A percentile compares a stretch with the other conserved stretches of the same genome.
Evolutionary conservation across 2,329 filamentous ascomycete species (phyloP).

Genomic region (Diaporthe ampelina): DNA sequence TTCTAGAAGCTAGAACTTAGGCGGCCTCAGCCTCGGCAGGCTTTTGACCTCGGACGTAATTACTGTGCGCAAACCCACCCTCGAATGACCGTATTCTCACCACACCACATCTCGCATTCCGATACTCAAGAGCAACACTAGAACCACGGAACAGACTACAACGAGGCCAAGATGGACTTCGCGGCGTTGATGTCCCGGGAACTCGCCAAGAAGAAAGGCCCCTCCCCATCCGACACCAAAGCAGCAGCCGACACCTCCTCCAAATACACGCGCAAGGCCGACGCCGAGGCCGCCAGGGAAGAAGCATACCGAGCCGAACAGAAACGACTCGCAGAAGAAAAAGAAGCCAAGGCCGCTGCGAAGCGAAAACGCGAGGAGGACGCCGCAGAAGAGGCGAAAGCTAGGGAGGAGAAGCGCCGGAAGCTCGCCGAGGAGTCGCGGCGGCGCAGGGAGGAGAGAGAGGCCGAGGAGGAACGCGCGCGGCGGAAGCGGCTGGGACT

Average conservation of each 20-base stretch:
- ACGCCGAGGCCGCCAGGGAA: slow-evolving; percentile 86
- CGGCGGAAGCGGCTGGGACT: slow-evolving; percentile 84
- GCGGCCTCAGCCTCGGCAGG: slow-evolving; percentile 29
- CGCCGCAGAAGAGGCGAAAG: slow-evolving; percentile 75
- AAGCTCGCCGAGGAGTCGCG: slow-evolving; percentile 86
- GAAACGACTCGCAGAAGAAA: slow-evolving; percentile 78
- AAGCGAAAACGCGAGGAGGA: slow-evolving; percentile 95
- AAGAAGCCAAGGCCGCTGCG: slow-evolving; percentile 75
- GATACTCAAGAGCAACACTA: background rate
- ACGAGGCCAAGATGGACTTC: slow-evolving; percentile 83
- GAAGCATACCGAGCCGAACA: slow-evolving; percentile 88
- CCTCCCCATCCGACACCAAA: slow-evolving; percentile 45
- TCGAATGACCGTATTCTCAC: background rate
- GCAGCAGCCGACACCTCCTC: slow-evolving; percentile 57
- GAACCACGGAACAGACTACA: background rate
- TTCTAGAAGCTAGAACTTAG: slow-evolving; percentile 36
- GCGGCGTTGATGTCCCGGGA: slow-evolving; percentile 93
- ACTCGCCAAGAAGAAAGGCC: slow-evolving; percentile 83
- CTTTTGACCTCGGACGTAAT: slow-evolving; percentile 1
- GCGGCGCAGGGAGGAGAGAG: slow-evolving; percentile 77
- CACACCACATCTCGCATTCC: background rate
- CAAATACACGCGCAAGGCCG: slow-evolving; percentile 89
- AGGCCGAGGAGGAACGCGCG: slow-evolving; percentile 78
- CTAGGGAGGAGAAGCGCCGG: slow-evolving; percentile 85
- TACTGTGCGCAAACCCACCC: background rate